Conservation (phyloP, 2,329 filamentous ascomycete genomes). For the Seiridium unicorne region DNA sequence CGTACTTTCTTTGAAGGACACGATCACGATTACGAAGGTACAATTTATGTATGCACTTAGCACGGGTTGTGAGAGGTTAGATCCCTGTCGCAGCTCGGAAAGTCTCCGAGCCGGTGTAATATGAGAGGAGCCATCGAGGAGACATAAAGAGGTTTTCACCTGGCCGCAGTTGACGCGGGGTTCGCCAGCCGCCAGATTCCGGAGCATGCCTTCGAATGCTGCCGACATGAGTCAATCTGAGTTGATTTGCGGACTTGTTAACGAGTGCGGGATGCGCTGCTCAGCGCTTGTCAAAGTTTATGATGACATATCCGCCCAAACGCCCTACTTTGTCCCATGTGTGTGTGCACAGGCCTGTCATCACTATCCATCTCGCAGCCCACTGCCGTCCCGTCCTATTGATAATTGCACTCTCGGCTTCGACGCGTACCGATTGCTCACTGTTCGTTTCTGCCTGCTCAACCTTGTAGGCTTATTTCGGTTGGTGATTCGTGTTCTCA, state of each 20-base stretch:
- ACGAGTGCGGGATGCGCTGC: neutral
- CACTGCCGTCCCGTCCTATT: neutral
- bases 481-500: neutral
- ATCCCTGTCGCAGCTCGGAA: neutral
- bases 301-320: neutral
- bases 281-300: neutral
- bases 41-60: neutral
- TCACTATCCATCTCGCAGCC: neutral
- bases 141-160: too few relatives aligned
- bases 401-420: neutral
- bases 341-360: neutral
- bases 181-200: neutral
- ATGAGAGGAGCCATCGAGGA: neutral
- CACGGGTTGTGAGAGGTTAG: too few relatives aligned
- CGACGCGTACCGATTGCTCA: neutral
- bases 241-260: neutral
- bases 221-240: neutral
- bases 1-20: neutral
- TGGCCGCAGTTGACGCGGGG: too few relatives aligned
- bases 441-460: neutral
- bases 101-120: conserved; percentile 2
- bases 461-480: neutral
- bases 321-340: neutral
- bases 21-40: neutral
- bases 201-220: neutral